phyloP scores from a whole-genome alignment of 73 alveolate species.

The Durusdinium trenchii region DNA sequence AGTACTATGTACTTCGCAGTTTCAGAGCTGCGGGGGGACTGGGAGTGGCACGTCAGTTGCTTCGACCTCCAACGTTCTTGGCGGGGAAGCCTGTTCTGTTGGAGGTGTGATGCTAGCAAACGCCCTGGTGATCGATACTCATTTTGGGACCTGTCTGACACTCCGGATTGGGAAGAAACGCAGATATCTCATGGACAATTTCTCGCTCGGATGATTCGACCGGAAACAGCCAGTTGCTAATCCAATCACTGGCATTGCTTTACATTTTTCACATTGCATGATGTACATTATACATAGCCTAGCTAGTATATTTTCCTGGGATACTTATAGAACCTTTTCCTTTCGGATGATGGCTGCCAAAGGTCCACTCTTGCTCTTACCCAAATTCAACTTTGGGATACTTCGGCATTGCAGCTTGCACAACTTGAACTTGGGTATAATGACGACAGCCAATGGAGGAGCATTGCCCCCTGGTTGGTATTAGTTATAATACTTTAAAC shows the following conservation, averaged over 20 bases:
- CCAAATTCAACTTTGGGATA: background rate
- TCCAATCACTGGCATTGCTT: no score
- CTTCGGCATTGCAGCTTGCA: conserved; percentile 36
- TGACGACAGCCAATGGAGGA: background rate
- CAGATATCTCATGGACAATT: conserved; percentile 23
- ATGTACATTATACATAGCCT: no score
- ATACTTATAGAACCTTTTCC: no score
- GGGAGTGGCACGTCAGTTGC: background rate
- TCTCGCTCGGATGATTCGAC: background rate
- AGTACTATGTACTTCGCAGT: background rate
- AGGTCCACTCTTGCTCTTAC: conserved; percentile 32
- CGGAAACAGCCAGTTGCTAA: conserved; percentile 12
- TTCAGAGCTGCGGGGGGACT: conserved; percentile 28
- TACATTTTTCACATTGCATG: no score
- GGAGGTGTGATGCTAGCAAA: conserved; percentile 33
- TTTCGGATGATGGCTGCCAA: no score
- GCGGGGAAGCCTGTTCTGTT: background rate
- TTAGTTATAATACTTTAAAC: no score
- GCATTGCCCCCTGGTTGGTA: background rate
- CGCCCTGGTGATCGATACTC: background rate
- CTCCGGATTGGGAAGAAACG: conserved; percentile 20
- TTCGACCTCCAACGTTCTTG: background rate
- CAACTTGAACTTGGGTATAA: background rate
- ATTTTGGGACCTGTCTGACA: background rate
- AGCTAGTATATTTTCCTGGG: no score